Evolutionary conservation across 1,284 basidiomycete species (phyloP).

Genomic region (Heterobasidion occidentale): DNA sequence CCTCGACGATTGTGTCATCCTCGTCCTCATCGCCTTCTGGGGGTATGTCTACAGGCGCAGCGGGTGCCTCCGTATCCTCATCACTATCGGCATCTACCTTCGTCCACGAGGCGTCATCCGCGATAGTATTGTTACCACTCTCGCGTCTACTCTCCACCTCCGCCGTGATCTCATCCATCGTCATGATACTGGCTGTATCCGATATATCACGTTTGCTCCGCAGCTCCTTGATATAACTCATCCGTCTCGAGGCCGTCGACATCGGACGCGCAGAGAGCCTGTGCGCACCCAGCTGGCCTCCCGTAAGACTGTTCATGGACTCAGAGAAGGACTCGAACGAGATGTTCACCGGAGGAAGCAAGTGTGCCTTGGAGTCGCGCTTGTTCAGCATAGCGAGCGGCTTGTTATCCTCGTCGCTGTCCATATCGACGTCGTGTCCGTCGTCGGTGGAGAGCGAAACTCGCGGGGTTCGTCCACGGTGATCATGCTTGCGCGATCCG

Average conservation of each 20-base stretch:
- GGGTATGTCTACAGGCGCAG: constrained; percentile 16
- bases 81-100: constrained; percentile 43
- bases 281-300: constrained; percentile 18
- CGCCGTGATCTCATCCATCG: constrained; percentile 96
- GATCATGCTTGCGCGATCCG: constrained; percentile 12
- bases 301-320: constrained; percentile 53
- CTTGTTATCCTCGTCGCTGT: constrained; percentile 35
- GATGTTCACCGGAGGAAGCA: constrained; percentile 77
- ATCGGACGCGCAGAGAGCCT: constrained; percentile 19
- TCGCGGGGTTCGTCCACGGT: constrained; percentile 40
- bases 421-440: constrained; percentile 49
- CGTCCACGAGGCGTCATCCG: constrained; percentile 49
- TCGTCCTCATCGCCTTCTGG: constrained; percentile 38
- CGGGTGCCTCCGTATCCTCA: constrained; percentile 28
- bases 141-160: constrained; percentile 84
- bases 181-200: constrained; percentile 88
- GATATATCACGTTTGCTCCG: constrained; percentile 75
- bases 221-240: constrained; percentile 74
- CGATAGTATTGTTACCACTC: constrained; percentile 28
- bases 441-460: constrained; percentile 70
- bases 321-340: constrained; percentile 74
- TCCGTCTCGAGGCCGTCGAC: constrained; percentile 53
- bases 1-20: constrained; percentile 31
- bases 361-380: constrained; percentile 37
- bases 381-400: constrained; percentile 17